Conservation (phyloP, 2,329 filamentous ascomycete genomes). For the Sclerotinia borealis region DNA sequence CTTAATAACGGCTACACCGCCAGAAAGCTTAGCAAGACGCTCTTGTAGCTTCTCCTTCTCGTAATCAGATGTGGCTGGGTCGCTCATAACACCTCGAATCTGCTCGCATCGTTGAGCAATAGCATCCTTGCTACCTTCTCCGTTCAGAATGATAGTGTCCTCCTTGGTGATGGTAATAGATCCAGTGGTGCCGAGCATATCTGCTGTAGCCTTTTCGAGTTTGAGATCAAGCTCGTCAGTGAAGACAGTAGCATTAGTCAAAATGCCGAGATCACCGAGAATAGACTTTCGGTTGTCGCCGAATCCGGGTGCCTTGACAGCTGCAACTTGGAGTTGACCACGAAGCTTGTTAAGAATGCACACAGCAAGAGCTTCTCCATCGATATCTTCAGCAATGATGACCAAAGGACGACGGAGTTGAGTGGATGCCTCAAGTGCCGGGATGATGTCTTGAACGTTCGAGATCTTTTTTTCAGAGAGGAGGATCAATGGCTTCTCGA, state of each 20-base stretch:
- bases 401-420: slow-evolving; percentile 91
- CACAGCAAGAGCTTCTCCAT: slow-evolving; percentile 95
- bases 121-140: slow-evolving; percentile 87
- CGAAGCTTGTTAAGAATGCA: slow-evolving; percentile 99
- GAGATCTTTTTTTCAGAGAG: slow-evolving; percentile 99
- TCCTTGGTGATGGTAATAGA: slow-evolving; percentile 99
- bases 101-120: slow-evolving; percentile 97
- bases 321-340: slow-evolving; percentile 96
- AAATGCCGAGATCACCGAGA: slow-evolving; percentile 89
- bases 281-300: slow-evolving; percentile 99
- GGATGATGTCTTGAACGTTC: slow-evolving; percentile 96
- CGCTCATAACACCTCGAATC: slow-evolving; percentile 93
- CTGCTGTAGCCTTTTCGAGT: slow-evolving; percentile 93
- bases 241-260: slow-evolving; percentile 97
- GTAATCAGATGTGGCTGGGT: slow-evolving; percentile 94
- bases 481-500: slow-evolving; percentile 97
- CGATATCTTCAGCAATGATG: slow-evolving; percentile 98
- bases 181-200: slow-evolving; percentile 94
- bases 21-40: slow-evolving; percentile 97
- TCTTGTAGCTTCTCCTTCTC: slow-evolving; percentile 99
- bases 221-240: slow-evolving; percentile 97
- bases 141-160: slow-evolving; percentile 97
- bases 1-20: slow-evolving; percentile 98
- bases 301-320: slow-evolving; percentile 98
- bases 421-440: slow-evolving; percentile 93